phyloP scores from a whole-genome alignment of 164 flowering plant genomes.

The Sedum album region DNA sequence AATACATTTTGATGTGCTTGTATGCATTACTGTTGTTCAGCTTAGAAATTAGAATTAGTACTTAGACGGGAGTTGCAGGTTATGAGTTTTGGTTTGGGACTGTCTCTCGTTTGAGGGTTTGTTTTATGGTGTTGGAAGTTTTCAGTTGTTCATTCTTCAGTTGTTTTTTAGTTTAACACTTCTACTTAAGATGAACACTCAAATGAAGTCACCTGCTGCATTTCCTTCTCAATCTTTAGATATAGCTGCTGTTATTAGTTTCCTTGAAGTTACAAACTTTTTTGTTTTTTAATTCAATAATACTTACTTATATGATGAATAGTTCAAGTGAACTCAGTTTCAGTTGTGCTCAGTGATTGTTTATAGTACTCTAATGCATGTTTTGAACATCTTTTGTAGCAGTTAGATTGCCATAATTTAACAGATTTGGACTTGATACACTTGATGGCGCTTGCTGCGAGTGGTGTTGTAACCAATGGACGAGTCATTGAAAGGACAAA shows the following conservation, averaged over 20 bases:
- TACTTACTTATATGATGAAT: too few species aligned
- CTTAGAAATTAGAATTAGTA: too few species aligned
- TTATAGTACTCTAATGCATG: not conserved
- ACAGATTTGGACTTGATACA: slow-evolving; percentile 11
- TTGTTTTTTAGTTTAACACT: too few species aligned
- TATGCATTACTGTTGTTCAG: not conserved
- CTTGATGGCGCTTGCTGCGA: slow-evolving; percentile 35
- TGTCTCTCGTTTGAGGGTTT: not conserved
- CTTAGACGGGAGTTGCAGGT: not conserved
- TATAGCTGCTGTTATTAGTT: too few species aligned
- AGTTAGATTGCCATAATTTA: not conserved
- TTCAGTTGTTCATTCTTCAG: too few species aligned
- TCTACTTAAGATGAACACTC: too few species aligned
- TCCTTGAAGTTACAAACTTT: too few species aligned
- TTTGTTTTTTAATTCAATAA: too few species aligned
- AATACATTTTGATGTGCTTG: not conserved
- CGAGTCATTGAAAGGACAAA: slow-evolving; percentile 23
- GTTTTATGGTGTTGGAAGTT: too few species aligned
- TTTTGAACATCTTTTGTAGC: not conserved
- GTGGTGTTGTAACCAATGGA: slow-evolving; percentile 29
- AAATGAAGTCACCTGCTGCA: too few species aligned
- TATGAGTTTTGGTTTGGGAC: not conserved
- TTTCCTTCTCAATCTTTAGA: too few species aligned
- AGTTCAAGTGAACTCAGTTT: not conserved
- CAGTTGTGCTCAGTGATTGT: not conserved